These are phyloP conservation scores for Laguncularia racemosa DNA, from an alignment of 345 rosid genomes.

Conservation along the genomic window DNA sequence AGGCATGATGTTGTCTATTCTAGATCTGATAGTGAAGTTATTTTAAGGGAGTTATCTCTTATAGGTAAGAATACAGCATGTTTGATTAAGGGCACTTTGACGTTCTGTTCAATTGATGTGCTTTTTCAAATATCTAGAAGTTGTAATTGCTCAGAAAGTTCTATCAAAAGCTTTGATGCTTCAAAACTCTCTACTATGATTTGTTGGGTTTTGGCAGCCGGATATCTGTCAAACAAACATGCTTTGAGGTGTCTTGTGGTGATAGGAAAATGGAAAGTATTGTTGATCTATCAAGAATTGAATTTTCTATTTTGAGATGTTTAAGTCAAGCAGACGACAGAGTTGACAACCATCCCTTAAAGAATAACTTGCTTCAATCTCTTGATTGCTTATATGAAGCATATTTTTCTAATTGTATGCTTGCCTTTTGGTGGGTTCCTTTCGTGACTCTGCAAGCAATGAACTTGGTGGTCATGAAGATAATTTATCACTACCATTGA, in stretches of 20 bases:
- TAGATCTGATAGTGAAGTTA: constrained; percentile 24
- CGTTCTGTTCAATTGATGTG: constrained; percentile 46
- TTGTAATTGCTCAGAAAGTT: constrained; percentile 20
- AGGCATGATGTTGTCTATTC: constrained; percentile 26
- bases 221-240: constrained; percentile 41
- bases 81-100: constrained; percentile 40
- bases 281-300: constrained; percentile 38
- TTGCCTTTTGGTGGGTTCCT: constrained; percentile 36
- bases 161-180: constrained; percentile 26
- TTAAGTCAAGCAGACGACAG: constrained; percentile 33
- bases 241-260: constrained; percentile 40
- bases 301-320: constrained; percentile 38
- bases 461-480: constrained; percentile 22
- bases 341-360: constrained; percentile 30
- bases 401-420: constrained; percentile 46
- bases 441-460: constrained; percentile 22
- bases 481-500: too few species aligned
- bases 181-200: constrained; percentile 15
- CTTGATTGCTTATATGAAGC: constrained; percentile 50
- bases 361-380: constrained; percentile 32
- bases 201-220: constrained; percentile 45
- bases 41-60: constrained; percentile 21
- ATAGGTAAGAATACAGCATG: constrained; percentile 22
- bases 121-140: constrained; percentile 46
- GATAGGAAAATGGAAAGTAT: constrained; percentile 38